Evolutionary conservation across 1,139 yeast genomes (phyloP).

Genomic region (Wickerhamiella pararugosa): DNA sequence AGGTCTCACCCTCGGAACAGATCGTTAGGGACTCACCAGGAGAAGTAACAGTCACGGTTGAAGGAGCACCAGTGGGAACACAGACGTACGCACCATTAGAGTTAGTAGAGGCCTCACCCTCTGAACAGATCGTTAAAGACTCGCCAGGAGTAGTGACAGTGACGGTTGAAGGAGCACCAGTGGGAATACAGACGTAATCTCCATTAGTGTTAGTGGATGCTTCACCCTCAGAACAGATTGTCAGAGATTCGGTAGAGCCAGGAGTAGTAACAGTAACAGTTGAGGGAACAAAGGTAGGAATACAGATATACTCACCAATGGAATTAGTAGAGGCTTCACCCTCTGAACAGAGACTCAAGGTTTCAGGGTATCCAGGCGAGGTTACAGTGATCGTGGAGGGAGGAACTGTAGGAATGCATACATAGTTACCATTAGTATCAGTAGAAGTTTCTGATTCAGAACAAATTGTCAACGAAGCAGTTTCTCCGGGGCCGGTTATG

Average conservation of each 20-base stretch:
- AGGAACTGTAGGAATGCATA: not conserved
- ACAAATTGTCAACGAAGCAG: slow-evolving; percentile 2
- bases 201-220: not conserved
- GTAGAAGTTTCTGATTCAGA: not conserved
- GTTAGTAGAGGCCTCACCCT: slow-evolving; percentile 8
- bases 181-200: slow-evolving; percentile 5
- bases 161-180: slow-evolving; percentile 8
- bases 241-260: slow-evolving; percentile 7
- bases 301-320: slow-evolving; percentile 6
- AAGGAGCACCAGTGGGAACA: slow-evolving; percentile 1
- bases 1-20: slow-evolving; percentile 11
- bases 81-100: slow-evolving; percentile 4
- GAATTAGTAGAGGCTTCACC: slow-evolving; percentile 7
- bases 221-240: slow-evolving; percentile 2
- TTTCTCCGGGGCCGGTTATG: not conserved
- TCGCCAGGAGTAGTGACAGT: slow-evolving; percentile 10
- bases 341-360: not conserved
- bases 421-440: not conserved
- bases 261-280: slow-evolving; percentile 12
- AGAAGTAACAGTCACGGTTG: slow-evolving; percentile 10
- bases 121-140: slow-evolving; percentile 8
- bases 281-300: slow-evolving; percentile 12
- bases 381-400: not conserved
- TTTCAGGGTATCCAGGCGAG: not conserved
- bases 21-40: slow-evolving; percentile 4